Percentiles rank a stretch among this genome's conserved stretches.
phyloP scores from a whole-genome alignment of 2,329 filamentous ascomycete species.

The Epichloe hybrida region DNA sequence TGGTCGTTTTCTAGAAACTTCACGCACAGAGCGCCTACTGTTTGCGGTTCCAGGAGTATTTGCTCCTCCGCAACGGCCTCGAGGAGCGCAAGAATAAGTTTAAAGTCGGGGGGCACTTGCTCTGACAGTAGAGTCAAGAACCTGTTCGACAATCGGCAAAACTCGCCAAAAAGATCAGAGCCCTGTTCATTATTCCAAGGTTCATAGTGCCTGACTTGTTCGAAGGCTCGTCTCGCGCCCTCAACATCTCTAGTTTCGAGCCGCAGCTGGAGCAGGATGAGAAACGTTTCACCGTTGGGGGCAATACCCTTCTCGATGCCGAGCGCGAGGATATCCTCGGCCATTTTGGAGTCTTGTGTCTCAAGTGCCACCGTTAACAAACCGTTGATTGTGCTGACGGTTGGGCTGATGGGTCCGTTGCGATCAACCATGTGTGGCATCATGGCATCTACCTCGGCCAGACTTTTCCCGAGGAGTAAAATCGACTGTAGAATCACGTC shows the following conservation, averaged over 20 bases:
- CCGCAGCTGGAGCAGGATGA: constrained; percentile 64
- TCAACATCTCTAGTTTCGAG: constrained; percentile 60
- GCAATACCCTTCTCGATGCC: constrained; percentile 50
- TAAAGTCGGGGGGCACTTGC: constrained; percentile 44
- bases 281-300: constrained; percentile 55
- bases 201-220: constrained; percentile 22
- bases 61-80: constrained; percentile 59
- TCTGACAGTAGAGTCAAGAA: constrained; percentile 58
- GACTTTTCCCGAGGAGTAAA: constrained; percentile 51
- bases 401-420: constrained; percentile 37
- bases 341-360: constrained; percentile 55
- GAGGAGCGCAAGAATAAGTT: constrained; percentile 58
- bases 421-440: constrained; percentile 61
- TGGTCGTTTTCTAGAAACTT: constrained; percentile 66
- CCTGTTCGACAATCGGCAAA: constrained; percentile 52
- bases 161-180: constrained; percentile 33
- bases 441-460: constrained; percentile 35
- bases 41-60: constrained; percentile 57
- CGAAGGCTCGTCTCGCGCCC: constrained; percentile 54
- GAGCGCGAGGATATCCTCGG: constrained; percentile 59
- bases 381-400: constrained; percentile 61
- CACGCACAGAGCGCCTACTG: constrained; percentile 58
- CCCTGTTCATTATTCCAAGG: constrained; percentile 27
- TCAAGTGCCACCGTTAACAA: constrained; percentile 61
- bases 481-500: constrained; percentile 65